These are phyloP conservation scores for Falciphora oryzae DNA, from an alignment of 2,329 filamentous ascomycete species.

Conservation along the genomic window DNA sequence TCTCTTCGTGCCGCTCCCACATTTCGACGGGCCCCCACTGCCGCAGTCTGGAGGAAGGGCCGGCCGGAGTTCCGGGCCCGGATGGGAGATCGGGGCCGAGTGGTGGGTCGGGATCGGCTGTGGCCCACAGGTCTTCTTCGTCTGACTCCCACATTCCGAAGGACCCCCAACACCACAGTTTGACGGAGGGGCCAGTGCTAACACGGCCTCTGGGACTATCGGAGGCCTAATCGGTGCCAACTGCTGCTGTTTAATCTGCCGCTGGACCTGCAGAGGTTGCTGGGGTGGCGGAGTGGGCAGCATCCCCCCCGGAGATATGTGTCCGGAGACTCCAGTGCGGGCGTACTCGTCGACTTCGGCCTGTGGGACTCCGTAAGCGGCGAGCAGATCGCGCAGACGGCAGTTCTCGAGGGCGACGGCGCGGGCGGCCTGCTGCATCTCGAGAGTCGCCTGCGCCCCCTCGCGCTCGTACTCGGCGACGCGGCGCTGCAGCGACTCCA, in stretches of 20 bases:
- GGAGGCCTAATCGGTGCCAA: background rate
- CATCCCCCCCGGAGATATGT: background rate
- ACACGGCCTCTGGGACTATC: background rate
- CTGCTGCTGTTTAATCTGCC: background rate
- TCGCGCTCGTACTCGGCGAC: slow-evolving; percentile 41
- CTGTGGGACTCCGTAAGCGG: slow-evolving; percentile 8
- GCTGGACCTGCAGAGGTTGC: background rate
- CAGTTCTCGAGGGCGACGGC: slow-evolving; percentile 43
- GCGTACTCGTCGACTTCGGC: slow-evolving; percentile 10
- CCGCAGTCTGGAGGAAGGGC: no score
- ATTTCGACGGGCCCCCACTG: no score
- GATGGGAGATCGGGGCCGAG: no score
- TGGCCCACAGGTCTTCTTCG: no score
- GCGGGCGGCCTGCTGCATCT: slow-evolving; percentile 49
- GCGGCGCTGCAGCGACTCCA: slow-evolving; percentile 40
- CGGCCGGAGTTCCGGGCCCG: no score
- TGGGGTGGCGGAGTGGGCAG: background rate
- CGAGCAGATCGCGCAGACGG: slow-evolving; percentile 30
- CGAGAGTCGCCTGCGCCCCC: slow-evolving; percentile 42
- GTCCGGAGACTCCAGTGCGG: background rate
- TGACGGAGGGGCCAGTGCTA: no score
- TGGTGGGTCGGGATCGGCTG: no score
- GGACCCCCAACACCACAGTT: no score
- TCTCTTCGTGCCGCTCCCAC: no score
- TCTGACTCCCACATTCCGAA: no score